phyloP scores from a whole-genome alignment of 2,329 filamentous ascomycete genomes.

The Tolypocladium paradoxum region DNA sequence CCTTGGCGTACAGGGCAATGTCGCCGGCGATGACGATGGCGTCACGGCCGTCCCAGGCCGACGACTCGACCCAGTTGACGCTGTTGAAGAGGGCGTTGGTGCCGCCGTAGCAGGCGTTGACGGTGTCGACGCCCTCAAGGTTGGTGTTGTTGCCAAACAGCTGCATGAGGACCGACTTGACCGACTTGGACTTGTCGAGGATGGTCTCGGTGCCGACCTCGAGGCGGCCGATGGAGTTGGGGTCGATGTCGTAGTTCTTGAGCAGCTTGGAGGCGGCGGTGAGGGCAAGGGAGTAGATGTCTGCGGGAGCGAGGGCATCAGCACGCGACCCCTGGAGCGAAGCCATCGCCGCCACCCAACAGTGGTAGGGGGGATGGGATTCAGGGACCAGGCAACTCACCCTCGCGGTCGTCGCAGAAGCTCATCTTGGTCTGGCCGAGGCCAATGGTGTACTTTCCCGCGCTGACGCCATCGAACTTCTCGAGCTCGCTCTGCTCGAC shows the following conservation, averaged over 20 bases:
- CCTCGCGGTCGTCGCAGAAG: slow-evolving; percentile 84
- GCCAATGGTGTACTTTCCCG: slow-evolving; percentile 84
- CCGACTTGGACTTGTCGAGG: slow-evolving; percentile 83
- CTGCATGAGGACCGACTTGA: slow-evolving; percentile 84
- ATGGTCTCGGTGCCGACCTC: slow-evolving; percentile 82
- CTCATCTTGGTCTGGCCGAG: slow-evolving; percentile 87
- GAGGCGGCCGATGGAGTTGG: slow-evolving; percentile 65
- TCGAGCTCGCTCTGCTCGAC: slow-evolving; percentile 76
- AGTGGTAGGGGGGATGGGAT: slow-evolving; percentile 3
- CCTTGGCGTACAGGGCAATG: slow-evolving; percentile 79
- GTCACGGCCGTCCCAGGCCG: slow-evolving; percentile 75
- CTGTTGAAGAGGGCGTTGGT: slow-evolving; percentile 78
- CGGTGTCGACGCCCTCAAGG: slow-evolving; percentile 71
- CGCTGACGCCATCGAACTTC: slow-evolving; percentile 73
- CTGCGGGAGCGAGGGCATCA: slow-evolving; percentile 28
- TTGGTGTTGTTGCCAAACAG: slow-evolving; percentile 76
- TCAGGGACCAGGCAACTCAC: slow-evolving; percentile 33
- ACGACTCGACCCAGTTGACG: slow-evolving; percentile 79
- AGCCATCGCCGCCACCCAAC: neutral
- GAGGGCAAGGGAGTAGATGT: slow-evolving; percentile 79
- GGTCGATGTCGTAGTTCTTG: slow-evolving; percentile 74
- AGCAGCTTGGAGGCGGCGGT: slow-evolving; percentile 69
- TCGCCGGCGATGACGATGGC: slow-evolving; percentile 72
- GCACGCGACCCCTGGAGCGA: neutral
- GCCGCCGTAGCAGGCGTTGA: slow-evolving; percentile 81